Conservation (phyloP, 1,284 basidiomycete genomes). For the Rhodofomes roseus region DNA sequence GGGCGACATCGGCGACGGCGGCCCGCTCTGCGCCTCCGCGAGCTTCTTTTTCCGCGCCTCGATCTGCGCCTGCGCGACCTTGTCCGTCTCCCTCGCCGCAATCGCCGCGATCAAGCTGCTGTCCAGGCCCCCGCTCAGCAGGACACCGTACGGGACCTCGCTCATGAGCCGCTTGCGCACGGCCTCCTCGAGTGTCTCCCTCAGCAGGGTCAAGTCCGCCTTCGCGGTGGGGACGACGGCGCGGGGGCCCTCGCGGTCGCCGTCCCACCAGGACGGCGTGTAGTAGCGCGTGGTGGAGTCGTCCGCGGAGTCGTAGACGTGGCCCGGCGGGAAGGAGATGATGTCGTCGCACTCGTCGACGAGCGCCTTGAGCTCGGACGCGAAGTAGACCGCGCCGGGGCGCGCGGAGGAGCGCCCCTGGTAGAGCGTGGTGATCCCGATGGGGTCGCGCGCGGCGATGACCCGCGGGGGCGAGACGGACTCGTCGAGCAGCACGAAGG, state of each 20-base stretch:
- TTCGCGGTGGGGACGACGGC: constrained; percentile 59
- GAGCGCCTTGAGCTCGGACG: constrained; percentile 95
- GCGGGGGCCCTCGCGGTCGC: constrained; percentile 59
- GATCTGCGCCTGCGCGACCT: constrained; percentile 78
- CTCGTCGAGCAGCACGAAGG: constrained; percentile 94
- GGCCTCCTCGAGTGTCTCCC: constrained; percentile 86
- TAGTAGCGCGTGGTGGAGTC: constrained; percentile 80
- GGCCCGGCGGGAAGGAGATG: constrained; percentile 95
- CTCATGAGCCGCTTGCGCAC: constrained; percentile 98
- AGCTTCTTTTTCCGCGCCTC: constrained; percentile 62
- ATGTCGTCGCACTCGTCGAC: constrained; percentile 93
- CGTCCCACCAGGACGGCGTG: constrained; percentile 83
- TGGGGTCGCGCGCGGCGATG: constrained; percentile 95
- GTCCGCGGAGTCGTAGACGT: constrained; percentile 86
- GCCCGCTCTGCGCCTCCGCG: constrained; percentile 50
- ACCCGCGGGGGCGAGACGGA: constrained; percentile 86
- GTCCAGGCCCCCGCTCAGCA: constrained; percentile 94
- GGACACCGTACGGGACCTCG: constrained; percentile 97
- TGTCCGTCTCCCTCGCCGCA: constrained; percentile 96
- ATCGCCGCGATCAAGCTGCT: constrained; percentile 96
- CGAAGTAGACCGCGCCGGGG: constrained; percentile 88
- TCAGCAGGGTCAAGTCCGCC: constrained; percentile 69
- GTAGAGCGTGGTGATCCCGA: constrained; percentile 98
- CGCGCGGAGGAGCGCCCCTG: constrained; percentile 89
- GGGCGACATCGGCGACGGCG: constrained; percentile 42